These are phyloP conservation scores for Penicillium sp. DNA, from an alignment of 2,329 filamentous ascomycete species.

Conservation along the genomic window DNA sequence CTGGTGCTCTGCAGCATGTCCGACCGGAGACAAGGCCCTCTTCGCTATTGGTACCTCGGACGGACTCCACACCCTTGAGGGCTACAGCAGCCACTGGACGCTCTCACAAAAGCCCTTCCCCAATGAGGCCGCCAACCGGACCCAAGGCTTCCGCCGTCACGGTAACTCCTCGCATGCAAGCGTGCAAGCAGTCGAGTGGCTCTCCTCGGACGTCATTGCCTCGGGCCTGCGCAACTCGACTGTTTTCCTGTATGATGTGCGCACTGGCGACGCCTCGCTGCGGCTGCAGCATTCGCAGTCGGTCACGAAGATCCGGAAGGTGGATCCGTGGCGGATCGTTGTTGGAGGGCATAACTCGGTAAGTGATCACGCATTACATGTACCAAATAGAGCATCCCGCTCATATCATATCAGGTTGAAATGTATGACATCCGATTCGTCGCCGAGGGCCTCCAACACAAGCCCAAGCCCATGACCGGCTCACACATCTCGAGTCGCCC, in stretches of 20 bases:
- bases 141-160: conserved; percentile 21
- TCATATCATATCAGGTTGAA: conserved; percentile 35
- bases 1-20: conserved; percentile 45
- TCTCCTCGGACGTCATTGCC: conserved; percentile 41
- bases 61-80: conserved; percentile 41
- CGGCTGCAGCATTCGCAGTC: conserved; percentile 42
- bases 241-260: conserved; percentile 42
- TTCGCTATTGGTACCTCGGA: conserved; percentile 46
- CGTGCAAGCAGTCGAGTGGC: conserved; percentile 45
- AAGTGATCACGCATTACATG: conserved; percentile 15
- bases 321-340: conserved; percentile 42
- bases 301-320: conserved; percentile 40
- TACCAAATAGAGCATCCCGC: not conserved
- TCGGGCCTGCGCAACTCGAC: conserved; percentile 40
- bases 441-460: conserved; percentile 31
- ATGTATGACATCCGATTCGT: conserved; percentile 49
- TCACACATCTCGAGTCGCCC: conserved; percentile 38
- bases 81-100: conserved; percentile 34
- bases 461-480: conserved; percentile 34
- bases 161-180: conserved; percentile 34
- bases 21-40: conserved; percentile 31
- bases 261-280: conserved; percentile 36
- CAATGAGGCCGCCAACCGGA: conserved; percentile 17
- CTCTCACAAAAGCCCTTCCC: conserved; percentile 35
- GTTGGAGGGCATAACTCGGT: conserved; percentile 40